Evolutionary conservation across 2,329 filamentous ascomycete species (phyloP).

Genomic region (Sporothrix curviconia): DNA sequence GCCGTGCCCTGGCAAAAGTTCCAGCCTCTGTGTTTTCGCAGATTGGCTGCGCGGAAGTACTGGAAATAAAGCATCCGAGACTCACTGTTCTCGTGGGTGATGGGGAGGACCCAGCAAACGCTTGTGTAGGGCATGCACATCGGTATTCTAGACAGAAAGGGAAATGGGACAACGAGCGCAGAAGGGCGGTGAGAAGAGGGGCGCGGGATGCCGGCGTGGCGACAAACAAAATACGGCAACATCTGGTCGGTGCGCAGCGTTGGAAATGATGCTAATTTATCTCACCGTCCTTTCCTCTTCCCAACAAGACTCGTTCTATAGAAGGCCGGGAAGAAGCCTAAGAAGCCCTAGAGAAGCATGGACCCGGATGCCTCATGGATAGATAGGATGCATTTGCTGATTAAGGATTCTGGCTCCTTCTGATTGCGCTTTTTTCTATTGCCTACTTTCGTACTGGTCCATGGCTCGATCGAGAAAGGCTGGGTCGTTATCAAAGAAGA

Average conservation of each 20-base stretch:
- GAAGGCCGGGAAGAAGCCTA: background rate
- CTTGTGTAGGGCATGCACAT: too few species aligned
- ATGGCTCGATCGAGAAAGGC: background rate
- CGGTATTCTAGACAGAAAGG: background rate
- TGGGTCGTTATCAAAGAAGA: too few species aligned
- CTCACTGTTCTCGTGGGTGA: background rate
- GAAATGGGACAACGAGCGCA: background rate
- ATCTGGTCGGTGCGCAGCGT: background rate
- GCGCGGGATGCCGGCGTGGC: background rate
- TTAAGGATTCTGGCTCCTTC: background rate
- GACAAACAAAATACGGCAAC: background rate
- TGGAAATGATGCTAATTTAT: background rate
- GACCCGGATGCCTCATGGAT: too few species aligned
- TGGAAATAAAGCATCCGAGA: background rate
- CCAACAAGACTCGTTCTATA: too few species aligned
- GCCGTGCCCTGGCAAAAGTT: too few species aligned
- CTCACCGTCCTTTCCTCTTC: background rate
- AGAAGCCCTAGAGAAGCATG: background rate
- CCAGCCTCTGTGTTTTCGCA: too few species aligned
- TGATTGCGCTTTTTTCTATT: background rate
- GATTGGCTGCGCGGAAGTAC: background rate
- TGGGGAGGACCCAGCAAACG: background rate
- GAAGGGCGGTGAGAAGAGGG: conserved; percentile 3
- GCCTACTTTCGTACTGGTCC: background rate
- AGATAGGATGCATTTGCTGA: too few species aligned